Conservation (phyloP, 2,329 filamentous ascomycete species). For the Monilinia laxa region DNA sequence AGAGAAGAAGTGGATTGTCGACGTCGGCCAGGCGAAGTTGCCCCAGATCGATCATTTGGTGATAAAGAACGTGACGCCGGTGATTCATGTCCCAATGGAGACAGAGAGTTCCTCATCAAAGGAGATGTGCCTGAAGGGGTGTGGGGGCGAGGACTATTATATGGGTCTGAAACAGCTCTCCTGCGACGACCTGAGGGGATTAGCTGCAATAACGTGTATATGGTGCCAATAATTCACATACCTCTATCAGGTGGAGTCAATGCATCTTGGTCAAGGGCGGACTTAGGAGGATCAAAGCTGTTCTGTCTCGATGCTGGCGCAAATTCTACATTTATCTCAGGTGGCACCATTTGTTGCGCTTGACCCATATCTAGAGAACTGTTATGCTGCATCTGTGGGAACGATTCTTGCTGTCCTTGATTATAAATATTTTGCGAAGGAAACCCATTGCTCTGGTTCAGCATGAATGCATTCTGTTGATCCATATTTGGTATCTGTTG, state of each 20-base stretch:
- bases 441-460: conserved; percentile 51
- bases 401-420: conserved; percentile 49
- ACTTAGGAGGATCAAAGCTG: conserved; percentile 65
- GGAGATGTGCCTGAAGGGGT: conserved; percentile 53
- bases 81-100: conserved; percentile 44
- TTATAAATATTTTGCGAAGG: conserved; percentile 53
- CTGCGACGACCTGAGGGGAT: conserved; percentile 39
- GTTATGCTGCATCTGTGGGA: conserved; percentile 47
- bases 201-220: conserved; percentile 25
- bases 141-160: conserved; percentile 49
- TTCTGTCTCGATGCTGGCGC: conserved; percentile 70
- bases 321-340: conserved; percentile 91
- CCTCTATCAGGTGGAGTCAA: conserved; percentile 77
- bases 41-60: conserved; percentile 55
- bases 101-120: conserved; percentile 51
- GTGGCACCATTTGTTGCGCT: conserved; percentile 78
- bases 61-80: conserved; percentile 56
- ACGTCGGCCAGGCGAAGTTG: conserved; percentile 47
- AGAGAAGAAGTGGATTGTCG: conserved; percentile 62
- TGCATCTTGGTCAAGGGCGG: conserved; percentile 68
- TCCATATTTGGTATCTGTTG: conserved; percentile 55
- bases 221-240: conserved; percentile 41
- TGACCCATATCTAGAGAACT: conserved; percentile 62
- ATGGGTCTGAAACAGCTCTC: conserved; percentile 41
- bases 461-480: conserved; percentile 47